Conservation (phyloP, 768 basidiomycete genomes). For the Suillus subalutaceus region DNA sequence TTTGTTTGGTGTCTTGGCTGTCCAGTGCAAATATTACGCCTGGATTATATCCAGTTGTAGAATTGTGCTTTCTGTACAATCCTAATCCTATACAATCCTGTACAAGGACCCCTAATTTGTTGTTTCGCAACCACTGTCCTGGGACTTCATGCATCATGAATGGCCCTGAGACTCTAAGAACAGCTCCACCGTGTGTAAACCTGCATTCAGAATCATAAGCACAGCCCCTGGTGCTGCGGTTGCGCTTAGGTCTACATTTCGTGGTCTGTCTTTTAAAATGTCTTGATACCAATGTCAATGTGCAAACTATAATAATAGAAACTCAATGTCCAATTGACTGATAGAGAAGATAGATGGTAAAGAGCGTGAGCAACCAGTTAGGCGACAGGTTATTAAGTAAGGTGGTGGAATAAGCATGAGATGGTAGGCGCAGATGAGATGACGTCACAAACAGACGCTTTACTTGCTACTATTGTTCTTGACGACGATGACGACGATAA, state of each 20-base stretch:
- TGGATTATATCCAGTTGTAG: not conserved
- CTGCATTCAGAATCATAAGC: no score
- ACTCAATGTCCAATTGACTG: not conserved
- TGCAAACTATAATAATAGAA: not conserved
- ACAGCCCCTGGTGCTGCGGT: not conserved
- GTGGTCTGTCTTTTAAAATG: not conserved
- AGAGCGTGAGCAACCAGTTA: conserved; percentile 2
- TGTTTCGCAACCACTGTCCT: not conserved
- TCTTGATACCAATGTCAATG: not conserved
- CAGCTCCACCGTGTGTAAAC: no score
- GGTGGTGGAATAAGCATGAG: conserved; percentile 13
- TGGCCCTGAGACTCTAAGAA: not conserved
- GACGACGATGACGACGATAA: conserved; percentile 62
- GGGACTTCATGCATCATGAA: not conserved
- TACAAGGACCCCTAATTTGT: not conserved
- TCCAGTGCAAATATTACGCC: not conserved
- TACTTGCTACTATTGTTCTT: conserved; percentile 45
- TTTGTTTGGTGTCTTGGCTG: not conserved
- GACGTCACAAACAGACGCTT: conserved; percentile 18
- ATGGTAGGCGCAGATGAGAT: conserved; percentile 19
- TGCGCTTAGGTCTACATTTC: not conserved
- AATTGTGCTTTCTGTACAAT: not conserved
- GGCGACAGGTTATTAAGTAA: not conserved
- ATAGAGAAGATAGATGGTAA: not conserved
- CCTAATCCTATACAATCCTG: not conserved